Base-by-base conservation (phyloP, 768 basidiomycete species). In the Mycena floridula region DNA sequence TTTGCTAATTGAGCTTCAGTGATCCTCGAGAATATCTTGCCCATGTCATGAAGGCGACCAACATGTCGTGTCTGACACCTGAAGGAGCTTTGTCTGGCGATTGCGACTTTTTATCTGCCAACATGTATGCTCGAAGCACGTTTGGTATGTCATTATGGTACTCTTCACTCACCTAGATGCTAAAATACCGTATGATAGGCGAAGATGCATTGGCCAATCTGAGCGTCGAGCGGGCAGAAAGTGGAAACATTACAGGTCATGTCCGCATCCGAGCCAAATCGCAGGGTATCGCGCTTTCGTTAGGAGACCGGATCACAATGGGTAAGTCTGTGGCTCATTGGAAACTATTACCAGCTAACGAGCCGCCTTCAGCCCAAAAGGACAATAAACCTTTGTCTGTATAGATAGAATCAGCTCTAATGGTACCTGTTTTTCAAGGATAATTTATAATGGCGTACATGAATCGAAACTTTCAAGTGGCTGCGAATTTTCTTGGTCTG, bases 221-320 rank as follows among this genome's bases (percentile, higher is more conserved):
- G 52, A 90, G 87, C 49, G 82, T 99, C 49, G 95, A 99, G 60
- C 77, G 85, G 55, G 83, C 86, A 36, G 87, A 91, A 45, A 67
- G 69, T 9, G 92, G 92, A 1, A 76, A 73, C 5, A 84, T 98
- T 46, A 83, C 83, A 12, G 95, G 95, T 0, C 94, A 98, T 64
- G 91, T 98, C 7, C 81, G 95, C 42, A 97, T 98, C 59, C 79
- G 95, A 46, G 92, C 89, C 59, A 97, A 98, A 69, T 97, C 95
- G 20, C 95, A 98, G 62, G 95, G 95, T 43, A 97, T 98, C 49
- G 95, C 95, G 2, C 70, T 97, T 49, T 90, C 89, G 15, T 64
- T 99, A 50, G 95, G 91, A n/a, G 92, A 94, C 64, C 74, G 82
- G 56, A 91, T 92, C 56, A 90, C 76, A 37, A 76, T 77, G 73